A percentile compares a stretch with the other conserved stretches of the same genome.
Evolutionary conservation across 768 basidiomycete genomes (phyloP).

Genomic region (Royoungia palumana): DNA sequence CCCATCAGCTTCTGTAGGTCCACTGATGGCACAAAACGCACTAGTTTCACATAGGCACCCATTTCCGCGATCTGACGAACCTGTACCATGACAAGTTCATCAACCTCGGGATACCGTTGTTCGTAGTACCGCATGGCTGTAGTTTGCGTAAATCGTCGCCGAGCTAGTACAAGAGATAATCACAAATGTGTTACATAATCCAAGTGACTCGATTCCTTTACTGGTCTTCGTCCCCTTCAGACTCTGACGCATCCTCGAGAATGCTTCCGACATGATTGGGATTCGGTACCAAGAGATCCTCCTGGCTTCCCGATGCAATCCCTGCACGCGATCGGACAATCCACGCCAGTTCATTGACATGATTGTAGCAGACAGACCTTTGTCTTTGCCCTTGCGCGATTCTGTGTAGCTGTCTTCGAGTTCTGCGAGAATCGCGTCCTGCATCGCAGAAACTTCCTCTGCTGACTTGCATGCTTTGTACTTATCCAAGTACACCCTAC

Average conservation of each 20-base stretch:
- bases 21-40: slow-evolving; percentile 38
- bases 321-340: slow-evolving; percentile 6
- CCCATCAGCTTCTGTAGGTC: not conserved
- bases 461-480: slow-evolving; percentile 72
- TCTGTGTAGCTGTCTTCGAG: slow-evolving; percentile 59
- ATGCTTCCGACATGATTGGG: slow-evolving; percentile 50
- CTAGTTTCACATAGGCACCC: slow-evolving; percentile 99
- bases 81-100: slow-evolving; percentile 99
- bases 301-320: slow-evolving; percentile 34
- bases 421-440: slow-evolving; percentile 68
- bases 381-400: slow-evolving; percentile 42
- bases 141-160: not conserved
- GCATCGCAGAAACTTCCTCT: slow-evolving; percentile 54
- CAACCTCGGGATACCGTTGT: slow-evolving; percentile 91
- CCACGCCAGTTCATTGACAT: not conserved
- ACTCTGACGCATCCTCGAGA: slow-evolving; percentile 17
- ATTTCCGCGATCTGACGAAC: slow-evolving; percentile 99
- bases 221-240: slow-evolving; percentile 12
- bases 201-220: no score
- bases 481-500: slow-evolving; percentile 52
- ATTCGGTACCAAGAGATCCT: slow-evolving; percentile 66
- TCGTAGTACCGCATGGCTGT: slow-evolving; percentile 83
- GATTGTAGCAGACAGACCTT: slow-evolving; percentile 40
- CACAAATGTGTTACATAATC: slow-evolving; percentile 9
- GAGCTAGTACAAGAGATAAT: not conserved